Percentiles rank a stretch among this genome's conserved stretches.
phyloP scores from a whole-genome alignment of 2,329 filamentous ascomycete species.

The Mycocentrospora acerina region DNA sequence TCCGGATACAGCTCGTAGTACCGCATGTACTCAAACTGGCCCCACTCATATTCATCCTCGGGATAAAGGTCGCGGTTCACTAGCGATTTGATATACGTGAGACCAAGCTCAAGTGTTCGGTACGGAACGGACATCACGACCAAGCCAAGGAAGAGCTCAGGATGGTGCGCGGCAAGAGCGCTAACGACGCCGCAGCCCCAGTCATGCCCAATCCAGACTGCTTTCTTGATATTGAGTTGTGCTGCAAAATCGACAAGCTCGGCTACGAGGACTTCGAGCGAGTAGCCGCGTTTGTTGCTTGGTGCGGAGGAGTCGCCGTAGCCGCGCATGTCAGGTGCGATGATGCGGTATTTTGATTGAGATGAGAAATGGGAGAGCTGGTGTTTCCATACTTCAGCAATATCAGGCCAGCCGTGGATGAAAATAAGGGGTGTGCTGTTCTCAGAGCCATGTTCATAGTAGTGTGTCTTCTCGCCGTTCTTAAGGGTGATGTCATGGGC shows the following conservation, averaged over 20 bases:
- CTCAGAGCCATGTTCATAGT: slow-evolving; percentile 24
- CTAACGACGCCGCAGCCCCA: slow-evolving; percentile 43
- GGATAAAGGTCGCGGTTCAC: slow-evolving; percentile 52
- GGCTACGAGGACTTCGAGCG: slow-evolving; percentile 29
- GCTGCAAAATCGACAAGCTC: slow-evolving; percentile 45
- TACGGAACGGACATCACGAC: slow-evolving; percentile 45
- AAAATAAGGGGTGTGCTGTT: slow-evolving; percentile 26
- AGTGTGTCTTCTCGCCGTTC: slow-evolving; percentile 24
- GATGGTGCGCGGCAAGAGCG: slow-evolving; percentile 33
- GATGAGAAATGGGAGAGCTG: slow-evolving; percentile 36
- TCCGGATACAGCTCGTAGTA: slow-evolving; percentile 33
- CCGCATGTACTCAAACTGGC: slow-evolving; percentile 40
- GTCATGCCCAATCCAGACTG: slow-evolving; percentile 54
- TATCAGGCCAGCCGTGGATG: slow-evolving; percentile 39
- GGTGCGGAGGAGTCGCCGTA: slow-evolving; percentile 38
- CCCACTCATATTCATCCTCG: slow-evolving; percentile 43
- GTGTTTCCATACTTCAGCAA: slow-evolving; percentile 39
- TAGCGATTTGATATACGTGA: slow-evolving; percentile 37
- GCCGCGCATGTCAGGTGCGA: slow-evolving; percentile 36
- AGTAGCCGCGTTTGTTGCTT: slow-evolving; percentile 31
- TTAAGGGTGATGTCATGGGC: slow-evolving; percentile 20
- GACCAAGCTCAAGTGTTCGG: slow-evolving; percentile 44
- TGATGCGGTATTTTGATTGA: slow-evolving; percentile 26
- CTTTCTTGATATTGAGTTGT: slow-evolving; percentile 40
- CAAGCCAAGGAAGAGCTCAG: slow-evolving; percentile 34